Base-by-base conservation (phyloP, 805 yeast genomes). In the Hermanozyma aechmeae region DNA sequence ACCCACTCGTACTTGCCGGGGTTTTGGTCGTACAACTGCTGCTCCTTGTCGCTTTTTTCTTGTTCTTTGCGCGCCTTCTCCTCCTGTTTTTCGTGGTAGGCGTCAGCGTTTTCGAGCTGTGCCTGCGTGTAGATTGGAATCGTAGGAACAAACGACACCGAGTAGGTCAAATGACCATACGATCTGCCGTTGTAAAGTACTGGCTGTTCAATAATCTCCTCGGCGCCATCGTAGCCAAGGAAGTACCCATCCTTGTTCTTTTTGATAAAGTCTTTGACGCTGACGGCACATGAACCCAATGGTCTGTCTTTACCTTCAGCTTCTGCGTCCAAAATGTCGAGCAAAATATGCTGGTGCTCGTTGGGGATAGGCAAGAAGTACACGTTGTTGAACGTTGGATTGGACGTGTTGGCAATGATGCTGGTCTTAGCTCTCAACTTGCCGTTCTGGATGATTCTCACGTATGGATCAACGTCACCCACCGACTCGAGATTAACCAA, bases 381-480 rank as follows among this genome's bases (percentile, higher is more conserved):
- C 5, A 71, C 76, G 30, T 68, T 67, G 43, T 79, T 67, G 53
- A 68, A 82, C n/a, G 45, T 41, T 3, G 89, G 87, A 33, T 71
- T 58, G 19, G 64, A 46, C 2, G 74, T 64, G 27, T 71, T 65
- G 9, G 73, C 69, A 39, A 68, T 68, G 31, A 70, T 70, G 1
- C 57, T 47, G 2, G 92, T 75, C 37, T 61, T 65, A 30, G 67
- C 79, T 35, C 64, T 65, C 23, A 71, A 45, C 46, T 70, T 71
- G 40, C 79, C 80, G 43, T 76, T 74, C 33, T 73, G 51, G 21
- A 71, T 44, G 7, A 80, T 64, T 34, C 71, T 65, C 23, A 78
- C 73, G 43, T 79, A 81, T 4, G 93, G 92, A 52, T 82, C 87
- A 43, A 80, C 75, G 32, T 68, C 72, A 32, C 92, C 89, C 28